Percentiles rank a stretch among this genome's conserved stretches.
phyloP scores from a whole-genome alignment of 306 rosid genomes.

The Malus asiatica region DNA sequence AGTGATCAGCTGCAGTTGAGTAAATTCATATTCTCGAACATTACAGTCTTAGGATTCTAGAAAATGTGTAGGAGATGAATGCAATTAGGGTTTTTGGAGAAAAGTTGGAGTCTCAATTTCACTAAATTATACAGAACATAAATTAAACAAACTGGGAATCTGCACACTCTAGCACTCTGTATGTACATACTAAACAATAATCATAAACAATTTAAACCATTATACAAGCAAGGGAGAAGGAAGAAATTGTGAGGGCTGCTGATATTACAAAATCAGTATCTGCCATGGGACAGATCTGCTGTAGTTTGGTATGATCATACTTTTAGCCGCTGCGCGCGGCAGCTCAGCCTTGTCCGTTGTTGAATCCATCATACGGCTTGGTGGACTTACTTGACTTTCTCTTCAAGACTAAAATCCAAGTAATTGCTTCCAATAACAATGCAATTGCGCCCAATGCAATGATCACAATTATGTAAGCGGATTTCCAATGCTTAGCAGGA shows the following conservation, averaged over 20 bases:
- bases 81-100: not conserved
- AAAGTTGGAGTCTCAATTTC: not conserved
- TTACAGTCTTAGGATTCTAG: not conserved
- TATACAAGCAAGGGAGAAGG: conserved; percentile 11
- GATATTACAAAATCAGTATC: conserved; percentile 18
- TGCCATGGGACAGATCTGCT: not conserved
- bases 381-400: conserved; percentile 43
- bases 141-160: not conserved
- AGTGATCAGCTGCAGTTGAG: not conserved
- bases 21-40: not conserved
- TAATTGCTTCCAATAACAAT: conserved; percentile 53
- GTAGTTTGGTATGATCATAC: not conserved
- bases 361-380: conserved; percentile 43
- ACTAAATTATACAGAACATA: not conserved
- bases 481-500: conserved; percentile 55
- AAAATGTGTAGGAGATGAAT: not conserved
- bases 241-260: not conserved
- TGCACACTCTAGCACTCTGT: not conserved
- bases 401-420: conserved; percentile 66
- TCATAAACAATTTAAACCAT: conserved; percentile 20
- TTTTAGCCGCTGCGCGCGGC: not conserved
- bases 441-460: conserved; percentile 43
- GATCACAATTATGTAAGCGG: conserved; percentile 35
- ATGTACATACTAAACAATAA: conserved; percentile 8
- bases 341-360: conserved; percentile 31